Evolutionary conservation across 352 stramenopile genomes (phyloP), one percentile per base, ranked within the genome.

Genomic region (Halophytophthora batemanensis): DNA sequence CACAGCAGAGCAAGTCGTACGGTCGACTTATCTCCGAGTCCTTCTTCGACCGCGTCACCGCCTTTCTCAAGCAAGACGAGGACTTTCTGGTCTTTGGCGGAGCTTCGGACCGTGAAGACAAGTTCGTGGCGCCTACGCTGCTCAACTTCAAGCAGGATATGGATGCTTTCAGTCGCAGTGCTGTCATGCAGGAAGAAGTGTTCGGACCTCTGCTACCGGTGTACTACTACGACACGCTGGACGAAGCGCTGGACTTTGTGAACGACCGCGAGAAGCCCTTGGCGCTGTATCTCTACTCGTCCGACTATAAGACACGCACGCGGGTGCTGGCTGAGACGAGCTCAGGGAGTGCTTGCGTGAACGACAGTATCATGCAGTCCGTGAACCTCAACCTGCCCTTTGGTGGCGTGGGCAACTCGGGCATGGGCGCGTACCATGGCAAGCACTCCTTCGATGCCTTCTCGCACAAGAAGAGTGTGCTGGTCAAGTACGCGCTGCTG

Each of bases 201-300:
- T 99, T 99, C 69, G 94, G 95, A 2, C 96, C 96, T 12, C 56
- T 98, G 28, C 56, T 99, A 22, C 90, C 95, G 2, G 87, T 99
- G 45, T 63, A 94, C 29, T 92, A 90, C 61, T 90, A 88, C 53
- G 65, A 82, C 7, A 17, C 48, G 8, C 17, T 83, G 42, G 56
- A 75, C 22, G 44, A 64, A 7, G 61, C 68, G n/a, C 62, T 82
- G 18, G 65, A 67, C n/a, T 69, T 75, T 22, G 66, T 87, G 21
- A 69, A 70, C 17, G 39, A 55, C 14, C 55, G 60, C 39, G 66
- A 83, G 13, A 95, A 93, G 50, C 89, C 90, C 1, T 63, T 98
- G 6, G 69, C 85, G 35, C 57, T 96, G 17, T 98, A 98, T 61
- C 41, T 92, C 3, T 97, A 97, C 67, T 71, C 58, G 42, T 60